A percentile compares a stretch with the other conserved stretches of the same genome.
Evolutionary conservation across 2,329 filamentous ascomycete genomes (phyloP).

Genomic region (Elsinoe necatrix): DNA sequence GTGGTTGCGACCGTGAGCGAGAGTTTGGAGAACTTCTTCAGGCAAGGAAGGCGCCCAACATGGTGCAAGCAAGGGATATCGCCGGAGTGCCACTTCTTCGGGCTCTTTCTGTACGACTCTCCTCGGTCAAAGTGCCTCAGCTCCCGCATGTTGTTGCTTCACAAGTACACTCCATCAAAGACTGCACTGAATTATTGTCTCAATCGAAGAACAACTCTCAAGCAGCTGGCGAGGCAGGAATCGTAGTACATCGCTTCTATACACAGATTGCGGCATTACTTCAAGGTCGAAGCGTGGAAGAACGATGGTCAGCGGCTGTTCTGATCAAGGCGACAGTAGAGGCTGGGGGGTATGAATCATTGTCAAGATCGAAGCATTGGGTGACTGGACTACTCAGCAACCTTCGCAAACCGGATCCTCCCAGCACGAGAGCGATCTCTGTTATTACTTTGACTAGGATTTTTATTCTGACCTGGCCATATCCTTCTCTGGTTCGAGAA

Average conservation of each 20-base stretch:
- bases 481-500: slow-evolving; percentile 75
- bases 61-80: slow-evolving; percentile 11
- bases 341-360: slow-evolving; percentile 72
- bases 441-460: slow-evolving; percentile 73
- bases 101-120: slow-evolving; percentile 60
- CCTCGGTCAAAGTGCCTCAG: slow-evolving; percentile 61
- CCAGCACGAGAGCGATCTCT: slow-evolving; percentile 65
- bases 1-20: neutral
- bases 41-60: neutral
- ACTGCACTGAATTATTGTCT: slow-evolving; percentile 54
- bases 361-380: slow-evolving; percentile 67
- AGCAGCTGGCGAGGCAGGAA: slow-evolving; percentile 55
- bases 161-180: slow-evolving; percentile 50
- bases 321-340: slow-evolving; percentile 76
- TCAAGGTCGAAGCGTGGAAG: slow-evolving; percentile 64
- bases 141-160: slow-evolving; percentile 65
- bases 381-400: slow-evolving; percentile 66
- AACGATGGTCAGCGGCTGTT: slow-evolving; percentile 67
- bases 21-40: neutral
- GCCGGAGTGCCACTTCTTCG: slow-evolving; percentile 41
- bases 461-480: slow-evolving; percentile 72
- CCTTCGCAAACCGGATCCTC: slow-evolving; percentile 70
- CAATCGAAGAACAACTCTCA: slow-evolving; percentile 47
- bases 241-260: slow-evolving; percentile 74
- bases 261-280: slow-evolving; percentile 69